Conservation (phyloP, 768 basidiomycete genomes). For the Guyanaporus albipodus region DNA sequence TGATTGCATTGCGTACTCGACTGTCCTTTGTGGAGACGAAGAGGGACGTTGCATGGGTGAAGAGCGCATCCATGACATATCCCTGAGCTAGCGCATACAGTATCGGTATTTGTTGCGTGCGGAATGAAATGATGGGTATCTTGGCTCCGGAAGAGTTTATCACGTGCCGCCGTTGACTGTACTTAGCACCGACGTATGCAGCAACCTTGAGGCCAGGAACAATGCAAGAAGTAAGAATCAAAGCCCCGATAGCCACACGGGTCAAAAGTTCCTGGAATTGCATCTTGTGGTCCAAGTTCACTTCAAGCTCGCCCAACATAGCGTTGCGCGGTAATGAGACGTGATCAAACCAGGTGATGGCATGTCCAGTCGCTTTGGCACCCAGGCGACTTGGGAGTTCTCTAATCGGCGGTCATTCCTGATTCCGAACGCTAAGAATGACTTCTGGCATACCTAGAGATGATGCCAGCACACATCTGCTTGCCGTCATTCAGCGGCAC, state of each 20-base stretch:
- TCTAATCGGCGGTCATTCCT: background rate
- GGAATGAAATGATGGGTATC: background rate
- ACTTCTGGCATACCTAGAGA: background rate
- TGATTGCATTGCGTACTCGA: background rate
- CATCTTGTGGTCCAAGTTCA: background rate
- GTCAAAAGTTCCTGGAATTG: background rate
- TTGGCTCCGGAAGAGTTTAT: background rate
- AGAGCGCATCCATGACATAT: background rate
- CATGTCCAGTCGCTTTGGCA: background rate
- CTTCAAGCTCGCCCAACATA: background rate
- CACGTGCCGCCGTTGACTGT: background rate
- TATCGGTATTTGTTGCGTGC: background rate
- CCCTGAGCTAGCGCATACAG: background rate
- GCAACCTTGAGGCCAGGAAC: background rate
- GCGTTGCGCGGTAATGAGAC: background rate
- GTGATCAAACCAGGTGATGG: background rate
- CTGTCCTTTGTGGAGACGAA: background rate
- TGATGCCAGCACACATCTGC: background rate
- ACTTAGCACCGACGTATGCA: background rate
- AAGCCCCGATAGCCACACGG: background rate
- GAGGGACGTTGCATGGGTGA: background rate
- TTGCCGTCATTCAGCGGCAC: background rate
- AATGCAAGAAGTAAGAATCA: constrained; percentile 1
- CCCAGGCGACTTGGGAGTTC: background rate
- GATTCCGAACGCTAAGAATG: background rate